Evolutionary conservation across 306 rosid genomes (phyloP), one percentile per base, ranked within the genome.

Genomic region (Geum urbanum): DNA sequence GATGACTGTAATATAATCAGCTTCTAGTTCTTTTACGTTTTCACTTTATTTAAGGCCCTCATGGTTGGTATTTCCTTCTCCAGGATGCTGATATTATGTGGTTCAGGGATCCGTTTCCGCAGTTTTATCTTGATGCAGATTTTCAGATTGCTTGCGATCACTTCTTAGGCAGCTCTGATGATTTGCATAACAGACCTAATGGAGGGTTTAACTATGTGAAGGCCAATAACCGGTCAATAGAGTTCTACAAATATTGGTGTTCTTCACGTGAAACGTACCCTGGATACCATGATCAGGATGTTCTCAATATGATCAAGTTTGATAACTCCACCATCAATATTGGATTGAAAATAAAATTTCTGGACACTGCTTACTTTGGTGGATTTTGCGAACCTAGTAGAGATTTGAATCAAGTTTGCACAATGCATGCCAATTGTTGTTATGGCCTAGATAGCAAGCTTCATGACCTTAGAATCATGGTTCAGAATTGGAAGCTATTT

Each of bases 1-100:
- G 19, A 52, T 43, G 19, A 44, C 10, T 20, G n/a, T n/a, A 63
- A 50, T n/a, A 40, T 24, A 13, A 66, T 74, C 22, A 20, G 11
- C 52, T 60, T 59, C 67, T 53, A 12, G n/a, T 43, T 76, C 15
- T n/a, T 22, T 19, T n/a, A n/a, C n/a, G n/a, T n/a, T n/a, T n/a
- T n/a, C n/a, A n/a, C n/a, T n/a, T n/a, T n/a, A n/a, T n/a, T n/a
- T n/a, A n/a, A n/a, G n/a, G n/a, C n/a, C n/a, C n/a, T n/a, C n/a
- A n/a, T n/a, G n/a, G n/a, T n/a, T n/a, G n/a, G n/a, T n/a, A n/a
- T n/a, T 61, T 44, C 51, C 63, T 70, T 62, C 76, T 80, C 51
- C 87, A 94, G 97, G 99, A 94, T 88, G 97, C 89, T 47, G 99
- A 94, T 82, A 46, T 89, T 80, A 91, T 94, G 99, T 94, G 99